Evolutionary conservation across 768 basidiomycete genomes (phyloP).

Genomic region (Cyclocybe cylindracea): DNA sequence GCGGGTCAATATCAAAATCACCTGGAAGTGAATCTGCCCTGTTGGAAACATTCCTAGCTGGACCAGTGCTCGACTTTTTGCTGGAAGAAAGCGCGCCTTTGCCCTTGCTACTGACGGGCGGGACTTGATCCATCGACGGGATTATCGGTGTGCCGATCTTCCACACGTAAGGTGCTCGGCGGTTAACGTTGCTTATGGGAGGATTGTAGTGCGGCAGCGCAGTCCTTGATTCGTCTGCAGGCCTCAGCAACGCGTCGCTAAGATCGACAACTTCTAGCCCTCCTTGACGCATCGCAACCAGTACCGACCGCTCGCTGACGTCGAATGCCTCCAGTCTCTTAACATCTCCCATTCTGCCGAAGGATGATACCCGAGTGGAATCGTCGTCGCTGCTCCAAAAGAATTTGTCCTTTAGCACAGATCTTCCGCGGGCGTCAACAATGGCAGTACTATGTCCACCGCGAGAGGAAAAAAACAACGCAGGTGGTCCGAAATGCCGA

Average conservation of each 20-base stretch:
- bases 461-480: slow-evolving; percentile 85
- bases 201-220: slow-evolving; percentile 71
- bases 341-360: slow-evolving; percentile 73
- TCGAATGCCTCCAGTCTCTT: slow-evolving; percentile 85
- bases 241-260: slow-evolving; percentile 74
- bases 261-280: slow-evolving; percentile 83
- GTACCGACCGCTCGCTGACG: slow-evolving; percentile 68
- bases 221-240: slow-evolving; percentile 79
- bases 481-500: slow-evolving; percentile 82
- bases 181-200: slow-evolving; percentile 58
- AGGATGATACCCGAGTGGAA: slow-evolving; percentile 30
- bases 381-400: slow-evolving; percentile 76
- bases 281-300: slow-evolving; percentile 86
- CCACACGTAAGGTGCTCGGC: slow-evolving; percentile 80
- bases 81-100: slow-evolving; percentile 43
- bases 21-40: slow-evolving; percentile 52
- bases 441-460: slow-evolving; percentile 88
- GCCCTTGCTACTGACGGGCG: slow-evolving; percentile 34
- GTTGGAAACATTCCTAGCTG: slow-evolving; percentile 46
- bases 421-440: slow-evolving; percentile 82
- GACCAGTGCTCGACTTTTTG: slow-evolving; percentile 51
- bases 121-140: slow-evolving; percentile 35
- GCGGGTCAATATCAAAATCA: slow-evolving; percentile 53
- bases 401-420: slow-evolving; percentile 80
- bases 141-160: slow-evolving; percentile 72